Base-by-base conservation (phyloP, 192 early-diverging fungal species). In the Chytriomyces hyalinus region DNA sequence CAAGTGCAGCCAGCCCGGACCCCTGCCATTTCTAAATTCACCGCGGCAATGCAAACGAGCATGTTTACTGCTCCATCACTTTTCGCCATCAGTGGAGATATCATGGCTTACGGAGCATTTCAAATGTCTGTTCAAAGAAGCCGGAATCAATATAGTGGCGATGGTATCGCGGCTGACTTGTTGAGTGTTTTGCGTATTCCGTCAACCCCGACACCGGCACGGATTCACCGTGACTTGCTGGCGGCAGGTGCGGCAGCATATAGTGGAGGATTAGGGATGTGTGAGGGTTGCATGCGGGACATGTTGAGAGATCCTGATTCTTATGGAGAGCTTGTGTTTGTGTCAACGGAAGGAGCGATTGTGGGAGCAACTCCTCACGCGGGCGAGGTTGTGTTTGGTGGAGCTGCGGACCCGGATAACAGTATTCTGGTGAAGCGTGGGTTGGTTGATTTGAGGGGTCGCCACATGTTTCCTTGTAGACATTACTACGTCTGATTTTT, bases 41-140 rank as follows among this genome's bases (percentile, higher is more conserved):
- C 60, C 2, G 57, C 71, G 44, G 71, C 71, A n/a, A 60, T 77
- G 7, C 51, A 60, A 47, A 36, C 22, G n/a, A 77, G 76, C 47
- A 11, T 57, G 51, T 68, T 77, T 61, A n/a, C 49, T 9, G 67
- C 45, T 11, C 65, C 76, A 9, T 26, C 63, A 60, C 57, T 77
- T 45, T 77, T 70, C 28, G 45, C 67, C 15, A 22, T 77, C 17
- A 61, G 65, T 46, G 76, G 60, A 22, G 76, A 77, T 67, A 44
- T 68, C 24, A 77, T 77, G 76, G 76, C 76, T 8, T 65, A 59
- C 60, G 76, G 50, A 7, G 76, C 76, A 43, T 77, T 70, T 57
- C 64, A 76, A 36, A 63, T 76, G 61, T 45, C 36, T 24, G 45
- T 46, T 28, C 45, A 13, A 22, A 28, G 43, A 17, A 47, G 13